phyloP scores from a whole-genome alignment of 805 yeast genomes.

The Barnettozyma salicaria region DNA sequence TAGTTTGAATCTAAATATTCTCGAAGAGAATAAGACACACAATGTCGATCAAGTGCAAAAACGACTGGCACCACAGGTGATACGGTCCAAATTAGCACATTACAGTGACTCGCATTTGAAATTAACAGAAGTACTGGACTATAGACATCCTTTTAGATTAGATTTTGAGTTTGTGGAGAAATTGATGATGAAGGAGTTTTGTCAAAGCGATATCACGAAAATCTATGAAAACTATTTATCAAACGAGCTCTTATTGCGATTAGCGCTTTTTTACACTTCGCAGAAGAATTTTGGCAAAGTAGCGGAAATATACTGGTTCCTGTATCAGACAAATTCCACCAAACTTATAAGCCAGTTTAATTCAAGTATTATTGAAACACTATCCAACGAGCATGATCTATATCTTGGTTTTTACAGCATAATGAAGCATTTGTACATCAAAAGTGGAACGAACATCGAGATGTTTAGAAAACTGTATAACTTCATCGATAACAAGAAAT shows the following conservation, averaged over 20 bases:
- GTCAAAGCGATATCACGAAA: neutral
- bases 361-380: conserved; percentile 7
- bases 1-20: neutral
- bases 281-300: conserved; percentile 13
- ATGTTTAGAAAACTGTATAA: conserved; percentile 11
- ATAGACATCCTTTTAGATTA: conserved; percentile 11
- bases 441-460: conserved; percentile 10
- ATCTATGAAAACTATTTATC: conserved; percentile 1
- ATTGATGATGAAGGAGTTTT: conserved; percentile 11
- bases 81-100: conserved; percentile 1
- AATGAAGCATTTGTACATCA: conserved; percentile 12
- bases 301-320: conserved; percentile 9
- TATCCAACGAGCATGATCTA: conserved; percentile 14
- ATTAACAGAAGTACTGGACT: conserved; percentile 11
- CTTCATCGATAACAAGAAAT: conserved; percentile 10
- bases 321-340: conserved; percentile 6
- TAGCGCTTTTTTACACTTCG: conserved; percentile 8
- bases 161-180: conserved; percentile 8
- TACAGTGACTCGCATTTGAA: conserved; percentile 19
- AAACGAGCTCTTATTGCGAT: conserved; percentile 9
- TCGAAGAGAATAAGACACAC: neutral
- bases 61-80: neutral
- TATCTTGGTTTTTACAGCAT: conserved; percentile 14
- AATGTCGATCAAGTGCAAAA: neutral
- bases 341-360: conserved; percentile 7